Base-by-base conservation (phyloP, 225 moss, liverwort and hornwort genomes). In the Marchantia paleacea region DNA sequence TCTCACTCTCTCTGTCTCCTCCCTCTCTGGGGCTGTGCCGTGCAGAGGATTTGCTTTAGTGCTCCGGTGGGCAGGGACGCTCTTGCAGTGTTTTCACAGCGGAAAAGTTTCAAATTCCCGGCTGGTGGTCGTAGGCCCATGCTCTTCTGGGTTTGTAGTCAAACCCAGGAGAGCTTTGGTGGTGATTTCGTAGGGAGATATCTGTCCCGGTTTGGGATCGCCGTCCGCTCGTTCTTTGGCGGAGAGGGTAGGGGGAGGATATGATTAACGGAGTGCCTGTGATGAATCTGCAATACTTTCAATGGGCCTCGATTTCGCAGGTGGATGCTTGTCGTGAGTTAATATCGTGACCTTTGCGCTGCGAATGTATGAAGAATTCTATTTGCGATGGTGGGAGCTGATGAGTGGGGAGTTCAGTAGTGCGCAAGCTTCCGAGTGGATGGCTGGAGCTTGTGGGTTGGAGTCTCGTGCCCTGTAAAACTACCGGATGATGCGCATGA, bases 281-380 rank as follows among this genome's bases (percentile, higher is more conserved):
- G n/a, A 77, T 77, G 63, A 77, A 64, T 48, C n/a, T 64, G 62
- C 77, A 64, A 25, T 50, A 55, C 63, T 66, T 51, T 49, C 64
- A 66, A 24, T 65, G 78, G 78, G 78, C 64, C 13, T 78, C 65
- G 50, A 78, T 65, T 50, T 78, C 78, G 51, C 78, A 78, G 64
- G 78, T 78, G 39, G 78, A 49, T 51, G 78, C 78, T 4, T 78
- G 78, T n/a, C 49, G 78, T 24, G 76, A 78, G 50, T 24, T 78
- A 30, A 63, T 63, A 78, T 64, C 78, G 48, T 78, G 64, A 78
- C 58, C 31, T 39, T 62, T 20, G 15, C 7, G 47, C 53, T 12
- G 0, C 39, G 76, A 48, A 2, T 61, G 12, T 10, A 29, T 25
- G 29, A 54, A 15, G 53, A 12, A 52, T 24, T 2, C 14, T 1